phyloP scores from a whole-genome alignment of 768 basidiomycete species.

The Rhodosporidiobolus odoratus region DNA sequence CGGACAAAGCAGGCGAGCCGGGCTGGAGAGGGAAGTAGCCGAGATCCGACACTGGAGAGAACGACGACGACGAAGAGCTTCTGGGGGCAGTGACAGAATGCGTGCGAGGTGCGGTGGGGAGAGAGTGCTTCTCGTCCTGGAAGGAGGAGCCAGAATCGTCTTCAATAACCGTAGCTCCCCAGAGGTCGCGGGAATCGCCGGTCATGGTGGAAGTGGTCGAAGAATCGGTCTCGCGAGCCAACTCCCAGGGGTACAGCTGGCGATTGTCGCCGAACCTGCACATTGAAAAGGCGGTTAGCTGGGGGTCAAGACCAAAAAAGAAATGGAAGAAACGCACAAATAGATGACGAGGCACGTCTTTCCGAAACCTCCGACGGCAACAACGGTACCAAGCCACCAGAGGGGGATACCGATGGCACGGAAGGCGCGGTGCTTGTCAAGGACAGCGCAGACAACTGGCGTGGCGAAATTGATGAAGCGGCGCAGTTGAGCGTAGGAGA shows the following conservation, averaged over 20 bases:
- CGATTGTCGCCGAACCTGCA: slow-evolving; percentile 6
- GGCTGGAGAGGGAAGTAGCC: slow-evolving; percentile 29
- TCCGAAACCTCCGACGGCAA: slow-evolving; percentile 11
- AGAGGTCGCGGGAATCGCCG: not conserved
- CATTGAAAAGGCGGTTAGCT: not conserved
- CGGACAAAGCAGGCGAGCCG: slow-evolving; percentile 2
- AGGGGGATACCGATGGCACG: slow-evolving; percentile 25
- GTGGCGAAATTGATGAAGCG: too few relatives aligned
- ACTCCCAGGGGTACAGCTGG: slow-evolving; percentile 35
- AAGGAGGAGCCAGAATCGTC: slow-evolving; percentile 5
- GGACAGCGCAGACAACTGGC: slow-evolving; percentile 23
- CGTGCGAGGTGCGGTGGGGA: not conserved
- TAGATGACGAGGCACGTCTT: slow-evolving; percentile 32
- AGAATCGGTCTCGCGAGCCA: not conserved
- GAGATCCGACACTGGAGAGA: slow-evolving; percentile 12
- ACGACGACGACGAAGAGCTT: not conserved
- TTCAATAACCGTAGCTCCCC: not conserved
- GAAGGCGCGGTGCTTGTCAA: slow-evolving; percentile 28
- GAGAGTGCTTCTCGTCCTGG: not conserved
- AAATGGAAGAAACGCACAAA: slow-evolving; percentile 6
- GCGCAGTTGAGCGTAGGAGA: too few relatives aligned
- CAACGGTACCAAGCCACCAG: slow-evolving; percentile 26
- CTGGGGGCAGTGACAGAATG: not conserved
- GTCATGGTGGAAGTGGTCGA: not conserved
- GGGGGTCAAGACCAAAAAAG: not conserved